Base-by-base conservation (phyloP, 352 stramenopile genomes). In the Phytophthora litchii region DNA sequence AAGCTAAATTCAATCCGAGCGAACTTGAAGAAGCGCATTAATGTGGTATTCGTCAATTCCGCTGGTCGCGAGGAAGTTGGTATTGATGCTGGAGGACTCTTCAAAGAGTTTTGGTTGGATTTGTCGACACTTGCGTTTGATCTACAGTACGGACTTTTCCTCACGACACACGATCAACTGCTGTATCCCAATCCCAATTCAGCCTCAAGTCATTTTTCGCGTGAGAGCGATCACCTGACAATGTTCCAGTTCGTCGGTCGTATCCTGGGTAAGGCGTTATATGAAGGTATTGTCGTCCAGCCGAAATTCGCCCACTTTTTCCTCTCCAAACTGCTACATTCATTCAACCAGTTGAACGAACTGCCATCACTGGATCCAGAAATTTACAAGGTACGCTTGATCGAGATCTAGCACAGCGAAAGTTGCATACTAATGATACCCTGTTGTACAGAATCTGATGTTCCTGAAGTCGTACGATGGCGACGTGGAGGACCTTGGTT, bases 281-380 rank as follows among this genome's bases (percentile, higher is more conserved):
- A 96, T 64, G 96, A 99, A 84, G 91, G 88, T 7, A 97, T 99
- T 46, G 92, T 97, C 20, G 91, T 99, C 7, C 78, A 98, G 60
- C 96, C 96, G 13, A 91, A 97, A 41, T 99, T 99, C 71, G 91
- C 96, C 9, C 92, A 96, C 55, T 98, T 98, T 57, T 99, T 99
- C 65, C 77, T 99, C 1, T 89, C 85, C 7, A 96, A 98, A 51
- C 78, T 98, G 25, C 71, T 98, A 13, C 74, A 86, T 35, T 77
- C 67, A 13, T 80, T 80, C 62, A 91, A 88, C 55, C 67, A 84
- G 12, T 36, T 92, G 10, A 88, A 96, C 40, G 95, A 99, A 47
- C 70, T 99, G 10, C 83, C 79, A 27, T 96, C 89, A 5, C 82
- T 99, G 17, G 96, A 99, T 64, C 66, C 69, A 1, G 89, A 98